These are phyloP conservation scores for Diaporthe velutina DNA, from an alignment of 2,329 filamentous ascomycete genomes.

Conservation along the genomic window DNA sequence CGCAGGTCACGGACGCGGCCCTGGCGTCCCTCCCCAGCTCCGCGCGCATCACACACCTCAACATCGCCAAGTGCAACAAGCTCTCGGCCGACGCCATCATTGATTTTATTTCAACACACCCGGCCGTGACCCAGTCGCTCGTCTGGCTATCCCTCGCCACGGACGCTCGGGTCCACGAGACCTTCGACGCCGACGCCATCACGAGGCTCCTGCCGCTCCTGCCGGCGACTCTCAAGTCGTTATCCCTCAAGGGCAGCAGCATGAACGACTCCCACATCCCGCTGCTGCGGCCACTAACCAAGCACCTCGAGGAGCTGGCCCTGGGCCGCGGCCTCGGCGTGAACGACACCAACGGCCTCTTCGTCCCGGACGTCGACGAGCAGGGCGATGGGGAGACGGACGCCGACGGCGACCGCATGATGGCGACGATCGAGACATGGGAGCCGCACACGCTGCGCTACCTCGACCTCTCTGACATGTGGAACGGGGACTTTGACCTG, in stretches of 20 bases:
- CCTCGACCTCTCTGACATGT: conserved; percentile 81
- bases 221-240: conserved; percentile 75
- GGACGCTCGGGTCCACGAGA: conserved; percentile 78
- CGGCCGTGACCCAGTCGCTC: conserved; percentile 73
- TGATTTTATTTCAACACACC: conserved; percentile 78
- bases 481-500: conserved; percentile 71
- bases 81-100: conserved; percentile 76
- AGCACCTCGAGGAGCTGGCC: conserved; percentile 82
- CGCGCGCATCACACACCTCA: conserved; percentile 81
- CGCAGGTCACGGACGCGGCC: conserved; percentile 79
- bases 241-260: conserved; percentile 81
- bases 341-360: conserved; percentile 74
- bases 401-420: conserved; percentile 37
- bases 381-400: neutral
- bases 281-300: conserved; percentile 73
- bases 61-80: conserved; percentile 80
- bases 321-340: conserved; percentile 77
- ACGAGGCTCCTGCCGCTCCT: conserved; percentile 74
- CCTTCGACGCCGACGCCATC: conserved; percentile 76
- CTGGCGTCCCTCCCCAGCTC: conserved; percentile 78
- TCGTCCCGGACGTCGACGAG: conserved; percentile 61
- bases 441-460: conserved; percentile 76
- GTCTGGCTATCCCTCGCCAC: conserved; percentile 80
- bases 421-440: conserved; percentile 54
- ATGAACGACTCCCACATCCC: conserved; percentile 76